phyloP scores from a whole-genome alignment of 352 stramenopile genomes.

The Phytopythium delawarense region DNA sequence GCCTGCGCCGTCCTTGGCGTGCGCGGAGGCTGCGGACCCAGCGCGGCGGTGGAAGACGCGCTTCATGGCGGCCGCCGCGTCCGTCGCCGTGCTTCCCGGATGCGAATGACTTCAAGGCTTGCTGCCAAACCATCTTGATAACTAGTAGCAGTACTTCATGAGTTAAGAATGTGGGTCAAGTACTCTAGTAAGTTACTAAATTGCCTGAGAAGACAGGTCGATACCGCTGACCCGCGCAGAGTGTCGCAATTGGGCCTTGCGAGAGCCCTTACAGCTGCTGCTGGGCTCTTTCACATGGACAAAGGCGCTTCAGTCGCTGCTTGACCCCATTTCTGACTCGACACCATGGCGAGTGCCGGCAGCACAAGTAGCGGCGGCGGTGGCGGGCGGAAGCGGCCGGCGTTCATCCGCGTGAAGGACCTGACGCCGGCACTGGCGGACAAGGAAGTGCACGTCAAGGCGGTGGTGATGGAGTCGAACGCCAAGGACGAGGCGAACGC shows the following conservation, averaged over 20 bases:
- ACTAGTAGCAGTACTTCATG: neutral
- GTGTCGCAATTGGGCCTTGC: neutral
- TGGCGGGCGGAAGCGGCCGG: conserved; percentile 42
- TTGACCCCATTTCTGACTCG: neutral
- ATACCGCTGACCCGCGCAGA: neutral
- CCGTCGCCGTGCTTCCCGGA: neutral
- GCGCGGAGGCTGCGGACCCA: neutral
- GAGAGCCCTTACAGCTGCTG: neutral
- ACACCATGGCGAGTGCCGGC: conserved; percentile 7
- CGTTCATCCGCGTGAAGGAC: conserved; percentile 70
- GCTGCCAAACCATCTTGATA: neutral
- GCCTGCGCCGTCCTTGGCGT: conserved; percentile 7
- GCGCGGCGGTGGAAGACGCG: conserved; percentile 42
- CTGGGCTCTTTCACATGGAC: neutral
- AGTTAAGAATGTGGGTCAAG: no score
- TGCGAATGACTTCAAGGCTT: neutral
- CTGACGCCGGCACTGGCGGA: conserved; percentile 45
- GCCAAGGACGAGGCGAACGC: conserved; percentile 72
- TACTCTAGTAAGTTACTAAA: neutral
- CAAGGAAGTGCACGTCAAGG: conserved; percentile 74
- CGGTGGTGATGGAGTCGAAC: conserved; percentile 79
- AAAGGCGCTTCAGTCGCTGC: neutral
- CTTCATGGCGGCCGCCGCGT: conserved; percentile 34
- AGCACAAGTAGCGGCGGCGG: conserved; percentile 3
- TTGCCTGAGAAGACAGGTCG: neutral